These are phyloP conservation scores for Linnemannia zychae DNA, from an alignment of 192 early-diverging fungal genomes.

Conservation along the genomic window DNA sequence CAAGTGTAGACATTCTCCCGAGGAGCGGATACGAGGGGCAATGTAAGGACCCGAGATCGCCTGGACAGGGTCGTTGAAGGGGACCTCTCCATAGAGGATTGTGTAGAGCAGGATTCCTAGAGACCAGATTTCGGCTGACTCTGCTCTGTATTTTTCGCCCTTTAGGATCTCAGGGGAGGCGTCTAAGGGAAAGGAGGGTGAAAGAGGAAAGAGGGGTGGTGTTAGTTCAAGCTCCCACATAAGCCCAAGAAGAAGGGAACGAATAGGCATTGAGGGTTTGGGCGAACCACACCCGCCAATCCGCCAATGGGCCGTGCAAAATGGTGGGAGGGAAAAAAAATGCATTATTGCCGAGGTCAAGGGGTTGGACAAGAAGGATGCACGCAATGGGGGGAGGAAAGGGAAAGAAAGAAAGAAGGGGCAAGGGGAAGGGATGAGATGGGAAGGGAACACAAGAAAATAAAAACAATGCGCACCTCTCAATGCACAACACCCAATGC, in stretches of 20 bases:
- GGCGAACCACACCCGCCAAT: background rate
- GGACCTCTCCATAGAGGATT: constrained; percentile 69
- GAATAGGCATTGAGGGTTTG: constrained; percentile 76
- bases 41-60: constrained; percentile 57
- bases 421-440: background rate
- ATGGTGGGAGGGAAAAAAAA: background rate
- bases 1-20: constrained; percentile 64
- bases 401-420: background rate
- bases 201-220: constrained; percentile 48
- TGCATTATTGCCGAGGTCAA: background rate
- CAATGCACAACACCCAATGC: too few relatives aligned
- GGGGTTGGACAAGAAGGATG: constrained; percentile 39
- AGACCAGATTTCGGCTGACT: constrained; percentile 80
- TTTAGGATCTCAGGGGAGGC: constrained; percentile 77
- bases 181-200: constrained; percentile 67
- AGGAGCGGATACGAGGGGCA: constrained; percentile 55
- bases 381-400: constrained; percentile 16
- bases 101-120: constrained; percentile 76
- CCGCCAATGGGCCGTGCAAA: background rate
- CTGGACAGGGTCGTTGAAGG: constrained; percentile 66
- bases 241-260: constrained; percentile 55
- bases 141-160: constrained; percentile 72
- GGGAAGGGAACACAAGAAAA: background rate
- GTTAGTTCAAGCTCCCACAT: background rate
- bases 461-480: background rate